Percentiles rank a stretch among this genome's conserved stretches.
Evolutionary conservation across 176 grass and related monocot genomes (phyloP).

Genomic region (Musa acuminata): DNA sequence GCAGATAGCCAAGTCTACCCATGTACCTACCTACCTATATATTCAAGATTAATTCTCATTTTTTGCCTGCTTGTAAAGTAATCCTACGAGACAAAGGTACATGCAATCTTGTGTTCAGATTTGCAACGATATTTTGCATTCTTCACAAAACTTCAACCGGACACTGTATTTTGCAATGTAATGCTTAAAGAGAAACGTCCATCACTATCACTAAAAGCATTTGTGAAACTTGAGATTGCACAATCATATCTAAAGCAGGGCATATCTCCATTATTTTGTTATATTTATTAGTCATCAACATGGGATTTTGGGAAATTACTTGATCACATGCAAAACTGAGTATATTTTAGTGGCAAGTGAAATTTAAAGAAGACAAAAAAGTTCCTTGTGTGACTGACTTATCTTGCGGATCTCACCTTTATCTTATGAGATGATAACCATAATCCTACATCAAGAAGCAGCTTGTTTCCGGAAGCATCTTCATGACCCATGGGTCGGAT

Average conservation of each 20-base stretch:
- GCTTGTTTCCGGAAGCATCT: slow-evolving; percentile 17
- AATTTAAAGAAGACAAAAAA: not conserved
- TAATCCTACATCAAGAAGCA: slow-evolving; percentile 13
- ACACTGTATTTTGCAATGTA: not conserved
- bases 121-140: not conserved
- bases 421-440: slow-evolving; percentile 9
- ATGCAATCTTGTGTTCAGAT: not conserved
- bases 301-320: no score
- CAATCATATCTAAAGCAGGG: not conserved
- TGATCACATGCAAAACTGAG: not conserved
- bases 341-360: not conserved
- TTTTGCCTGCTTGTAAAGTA: slow-evolving; percentile 12
- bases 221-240: not conserved
- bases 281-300: no score
- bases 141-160: not conserved
- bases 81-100: not conserved
- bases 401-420: not conserved
- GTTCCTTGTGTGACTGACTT: not conserved
- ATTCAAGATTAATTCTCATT: slow-evolving; percentile 11
- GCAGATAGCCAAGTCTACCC: not conserved
- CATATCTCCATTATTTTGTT: not conserved
- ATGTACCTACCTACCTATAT: slow-evolving; percentile 3
- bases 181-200: no score
- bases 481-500: not conserved
- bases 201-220: no score